phyloP scores from a whole-genome alignment of 352 stramenopile genomes.

The Globisporangium carolinianum region DNA sequence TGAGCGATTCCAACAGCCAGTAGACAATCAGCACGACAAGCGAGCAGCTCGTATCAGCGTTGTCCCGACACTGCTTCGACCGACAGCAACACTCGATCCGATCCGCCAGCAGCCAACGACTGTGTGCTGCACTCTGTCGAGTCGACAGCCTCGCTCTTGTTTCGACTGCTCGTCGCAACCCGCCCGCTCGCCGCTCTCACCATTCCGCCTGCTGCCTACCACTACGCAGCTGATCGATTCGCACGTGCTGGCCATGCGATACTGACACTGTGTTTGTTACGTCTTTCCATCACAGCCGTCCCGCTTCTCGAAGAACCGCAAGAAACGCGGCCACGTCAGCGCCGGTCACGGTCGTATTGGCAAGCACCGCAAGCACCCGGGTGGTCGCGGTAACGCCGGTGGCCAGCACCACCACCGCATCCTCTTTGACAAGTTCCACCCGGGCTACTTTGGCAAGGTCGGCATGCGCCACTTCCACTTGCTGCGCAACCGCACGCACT shows the following conservation, averaged over 20 bases:
- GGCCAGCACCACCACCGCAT: conserved; percentile 99
- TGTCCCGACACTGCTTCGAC: too few relatives aligned
- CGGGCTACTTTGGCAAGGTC: conserved; percentile 99
- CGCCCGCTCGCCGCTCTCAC: too few relatives aligned
- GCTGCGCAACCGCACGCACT: conserved; percentile 95
- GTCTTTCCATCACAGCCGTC: conserved; percentile 37
- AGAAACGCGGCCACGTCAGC: conserved; percentile 99
- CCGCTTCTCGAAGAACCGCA: conserved; percentile 97
- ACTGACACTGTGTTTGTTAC: background rate
- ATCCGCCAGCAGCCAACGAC: too few relatives aligned
- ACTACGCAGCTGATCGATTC: too few relatives aligned
- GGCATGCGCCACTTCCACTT: conserved; percentile 99
- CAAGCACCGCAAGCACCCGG: conserved; percentile 99
- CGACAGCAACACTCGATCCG: too few relatives aligned
- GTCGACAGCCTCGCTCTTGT: too few relatives aligned
- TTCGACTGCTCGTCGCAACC: too few relatives aligned
- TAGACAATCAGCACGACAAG: too few relatives aligned
- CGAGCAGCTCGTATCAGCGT: too few relatives aligned
- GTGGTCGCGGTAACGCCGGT: conserved; percentile 99
- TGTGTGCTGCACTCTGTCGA: too few relatives aligned
- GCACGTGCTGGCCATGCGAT: background rate
- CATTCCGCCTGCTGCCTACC: too few relatives aligned
- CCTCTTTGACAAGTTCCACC: conserved; percentile 99
- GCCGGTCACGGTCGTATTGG: conserved; percentile 99
- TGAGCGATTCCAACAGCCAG: too few relatives aligned